These are phyloP conservation scores for Ustilago loliicola DNA, from an alignment of 1,284 basidiomycete species.

Conservation along the genomic window DNA sequence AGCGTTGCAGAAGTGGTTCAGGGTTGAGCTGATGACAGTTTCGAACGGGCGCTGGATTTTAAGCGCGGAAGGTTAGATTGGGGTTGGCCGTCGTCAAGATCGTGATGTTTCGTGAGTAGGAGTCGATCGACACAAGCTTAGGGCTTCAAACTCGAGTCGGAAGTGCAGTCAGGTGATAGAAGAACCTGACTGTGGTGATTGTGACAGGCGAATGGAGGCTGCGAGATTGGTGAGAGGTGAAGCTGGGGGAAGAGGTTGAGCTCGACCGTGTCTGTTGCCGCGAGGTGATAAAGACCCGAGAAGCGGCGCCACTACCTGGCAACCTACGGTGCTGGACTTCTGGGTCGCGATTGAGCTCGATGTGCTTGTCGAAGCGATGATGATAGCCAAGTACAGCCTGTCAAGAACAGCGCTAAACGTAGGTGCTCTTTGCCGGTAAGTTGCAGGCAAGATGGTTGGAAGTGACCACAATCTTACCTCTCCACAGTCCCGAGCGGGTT, in stretches of 20 bases:
- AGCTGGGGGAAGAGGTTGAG: not conserved
- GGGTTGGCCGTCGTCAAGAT: conserved; percentile 25
- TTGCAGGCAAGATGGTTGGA: not conserved
- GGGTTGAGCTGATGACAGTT: not conserved
- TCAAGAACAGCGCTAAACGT: not conserved
- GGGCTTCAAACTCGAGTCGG: not conserved
- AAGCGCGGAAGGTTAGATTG: not conserved
- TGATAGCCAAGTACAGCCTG: not conserved
- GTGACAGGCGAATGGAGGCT: not conserved
- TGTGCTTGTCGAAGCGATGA: not conserved
- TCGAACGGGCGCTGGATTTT: not conserved
- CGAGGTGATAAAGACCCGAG: not conserved
- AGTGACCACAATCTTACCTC: not conserved
- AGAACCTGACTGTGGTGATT: not conserved
- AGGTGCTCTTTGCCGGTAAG: not conserved
- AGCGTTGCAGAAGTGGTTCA: not conserved
- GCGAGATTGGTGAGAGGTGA: not conserved
- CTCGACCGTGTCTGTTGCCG: not conserved
- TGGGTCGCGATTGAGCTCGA: not conserved
- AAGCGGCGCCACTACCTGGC: not conserved
- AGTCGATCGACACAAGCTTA: not conserved
- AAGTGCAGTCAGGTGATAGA: not conserved
- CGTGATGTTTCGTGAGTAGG: conserved; percentile 29
- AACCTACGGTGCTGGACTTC: not conserved
- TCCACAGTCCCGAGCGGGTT: not conserved